Base-by-base conservation (phyloP, 768 basidiomycete genomes). In the Boletus rex-veris region DNA sequence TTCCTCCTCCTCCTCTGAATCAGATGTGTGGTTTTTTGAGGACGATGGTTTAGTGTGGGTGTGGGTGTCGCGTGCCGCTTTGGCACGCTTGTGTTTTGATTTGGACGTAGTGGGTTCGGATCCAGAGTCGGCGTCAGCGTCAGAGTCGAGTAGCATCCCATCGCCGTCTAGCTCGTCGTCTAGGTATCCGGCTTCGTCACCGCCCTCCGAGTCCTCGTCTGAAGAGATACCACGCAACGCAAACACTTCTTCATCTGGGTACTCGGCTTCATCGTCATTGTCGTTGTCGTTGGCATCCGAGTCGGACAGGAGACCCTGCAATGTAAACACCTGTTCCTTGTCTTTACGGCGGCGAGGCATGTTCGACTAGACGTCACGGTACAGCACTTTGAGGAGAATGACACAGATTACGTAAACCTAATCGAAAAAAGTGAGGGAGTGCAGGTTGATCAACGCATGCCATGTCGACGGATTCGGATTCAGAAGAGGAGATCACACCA, bases 281-380 rank as follows among this genome's bases (percentile, higher is more conserved):
- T 52, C 51, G 35, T 38, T 8, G 16, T 38, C 37, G 37, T 28
- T 28, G 28, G 8, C 28, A 8, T 42, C 52, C 39, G 39, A 46
- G 45, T 47, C 40, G 14, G 53, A 54, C 10, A 78, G 74, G 54
- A 92, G 59, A 19, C 83, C 85, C 47, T 81, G 78, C 55, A 90
- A 66, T 8, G 82, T 81, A 61, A 94, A 88, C n/a, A 94, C 88
- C 65, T 94, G 90, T 24, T 92, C 88, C 14, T 84, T 83, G 15
- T 74, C 82, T 24, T 73, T 75, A 9, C 21, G 52, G 19, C 45
- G 52, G 45, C 52, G 52, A 15, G 45, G 39, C 52, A 53, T 18
- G 18, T 10, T 14, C 11, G 33, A 35, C 33, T 24, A 24, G 21
- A 21, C 19, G 19, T 19, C 19, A 19, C 19, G 19, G 33, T 14